Base-by-base conservation (phyloP, 2,329 filamentous ascomycete genomes). In the Mollisia scopiformis region DNA sequence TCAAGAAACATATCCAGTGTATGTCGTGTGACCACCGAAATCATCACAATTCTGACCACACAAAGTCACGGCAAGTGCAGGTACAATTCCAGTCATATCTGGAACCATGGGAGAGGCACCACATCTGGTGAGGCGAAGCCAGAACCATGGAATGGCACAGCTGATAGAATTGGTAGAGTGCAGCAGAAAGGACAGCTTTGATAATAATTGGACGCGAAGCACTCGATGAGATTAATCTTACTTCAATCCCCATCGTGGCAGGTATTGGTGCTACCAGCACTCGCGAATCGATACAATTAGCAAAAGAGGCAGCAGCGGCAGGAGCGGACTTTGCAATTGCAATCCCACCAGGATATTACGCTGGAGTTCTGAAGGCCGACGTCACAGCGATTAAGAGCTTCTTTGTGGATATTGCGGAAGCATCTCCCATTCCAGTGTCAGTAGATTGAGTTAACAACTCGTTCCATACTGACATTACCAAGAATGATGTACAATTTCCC, bases 231-330 rank as follows among this genome's bases (percentile, higher is more conserved):
- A 63, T 75, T 0, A 64, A 71, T 1, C 66, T 74, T 2, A 66
- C 72, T 0, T 60, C 74, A 14, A 78, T 78, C 46, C 80, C 79
- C 0, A 72, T 81, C 2, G 76, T 80, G 2, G 79, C 79, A 3
- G 79, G 80, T 5, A 76, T 80, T 23, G 78, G 75, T 0, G 79
- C 75, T 0, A 69, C 73, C 47, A 73, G 71, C 53, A 76, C 75
- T 0, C 69, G 71, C 35, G 74, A 77, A 67, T 72, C 74, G 3
- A 69, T 77, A 10, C 66, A 68, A n/a, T 68, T 77, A 0, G 75
- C 75, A 1, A 67, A 73, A 13, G 77, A 78, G 33, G 76, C 78
- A 0, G 69, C 71, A 3, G 66, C 68, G 1, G 75, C 77, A 0
- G 78, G 78, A 0, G 77, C 78, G 37, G 58, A 61, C 27, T 65